Base-by-base conservation (phyloP, 176 grass and related monocot genomes). In the Metroxylon sagu region DNA sequence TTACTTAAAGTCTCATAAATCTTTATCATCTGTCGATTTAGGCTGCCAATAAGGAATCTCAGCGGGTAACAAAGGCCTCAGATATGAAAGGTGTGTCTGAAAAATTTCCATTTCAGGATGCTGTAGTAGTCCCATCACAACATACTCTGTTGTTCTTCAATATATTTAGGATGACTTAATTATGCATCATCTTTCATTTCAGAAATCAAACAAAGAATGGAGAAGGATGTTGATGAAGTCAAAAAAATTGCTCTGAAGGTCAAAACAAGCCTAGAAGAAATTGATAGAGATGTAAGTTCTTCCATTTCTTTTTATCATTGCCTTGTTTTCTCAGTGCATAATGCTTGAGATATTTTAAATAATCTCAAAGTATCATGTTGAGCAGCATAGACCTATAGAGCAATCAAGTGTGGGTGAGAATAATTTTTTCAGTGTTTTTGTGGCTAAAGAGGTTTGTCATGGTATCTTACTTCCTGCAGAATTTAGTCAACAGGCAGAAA, bases 161-260 rank as follows among this genome's bases (percentile, higher is more conserved):
- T 43, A 43, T 43, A 2, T 43, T 43, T 43, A 7, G 35, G 35
- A 27, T 55, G 16, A 35, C 5, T 25, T 66, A 12, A 60, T 50
- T 62, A 0, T 14, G 15, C 12, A 5, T 43, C 48, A 18, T 21
- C 21, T 18, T 23, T 29, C 29, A 29, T 35, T 67, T 73, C 35
- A 83, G 80, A 54, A 57, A 83, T 83, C 59, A 77, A 77, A 62
- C 53, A 66, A 39, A 48, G 61, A 54, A 83, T 83, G 80, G 80
- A 83, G 62, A 83, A 77, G 50, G 74, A 83, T 73, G 68, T 83
- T 2, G 80, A 83, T 7, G 50, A 77, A 52, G 80, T 77, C 18
- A 68, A 75, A 2, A 77, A 68, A 62, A 67, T 77, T 25, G 69
- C 80, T 57, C 52, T 68, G 16, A 83, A 77, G 66, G 61, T 72